Evolutionary conservation across 148 eudicot genomes (phyloP), one percentile per base, ranked within the genome.

Genomic region (Rhododendron ovatum): DNA sequence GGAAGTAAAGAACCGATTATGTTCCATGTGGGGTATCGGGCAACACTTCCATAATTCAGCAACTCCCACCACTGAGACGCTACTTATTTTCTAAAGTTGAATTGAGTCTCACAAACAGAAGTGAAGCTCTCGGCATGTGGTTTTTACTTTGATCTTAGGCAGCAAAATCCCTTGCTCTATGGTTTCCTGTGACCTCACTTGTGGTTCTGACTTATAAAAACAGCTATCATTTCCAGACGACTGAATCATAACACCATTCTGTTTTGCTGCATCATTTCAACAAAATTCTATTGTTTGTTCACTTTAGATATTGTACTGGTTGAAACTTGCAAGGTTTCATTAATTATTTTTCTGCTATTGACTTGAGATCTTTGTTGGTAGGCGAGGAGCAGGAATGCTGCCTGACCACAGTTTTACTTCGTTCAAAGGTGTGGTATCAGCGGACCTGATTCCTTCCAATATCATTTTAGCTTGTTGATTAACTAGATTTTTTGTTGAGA

Each of bases 331-430:
- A 47, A 20, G 24, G 80, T 76, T 75, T 18, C 79, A 4, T 37
- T 76, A 41, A 7, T 59, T 33, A 11, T 7, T 17, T 3, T 53
- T 81, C 30, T 59, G 47, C 30, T 82, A 20, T 41, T 57, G 48
- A 63, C 43, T 78, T 37, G 0, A 26, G 12, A 15, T 7, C 45
- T 14, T 80, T 65, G 28, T 79, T 85, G 61, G 63, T 87, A 91
- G 93, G 91, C n/a, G 90, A 87, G 82, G 88, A 86, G 84, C 85
- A 69, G 35, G 59, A 59, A 18, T 78, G 93, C 59, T 88, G 88
- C 63, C 71, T 87, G 84, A 89, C 88, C 9, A 91, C 90, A 77
- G 93, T 87, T 84, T 51, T 91, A 71, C 48, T 91, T 26, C 82
- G 91, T 76, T 90, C 89, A 51, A 91, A 91, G 86, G 93, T 91